Percentiles rank a stretch among this genome's conserved stretches.
These are phyloP conservation scores for Pythium vanterpoolii DNA, from an alignment of 352 stramenopile species.

Conservation along the genomic window DNA sequence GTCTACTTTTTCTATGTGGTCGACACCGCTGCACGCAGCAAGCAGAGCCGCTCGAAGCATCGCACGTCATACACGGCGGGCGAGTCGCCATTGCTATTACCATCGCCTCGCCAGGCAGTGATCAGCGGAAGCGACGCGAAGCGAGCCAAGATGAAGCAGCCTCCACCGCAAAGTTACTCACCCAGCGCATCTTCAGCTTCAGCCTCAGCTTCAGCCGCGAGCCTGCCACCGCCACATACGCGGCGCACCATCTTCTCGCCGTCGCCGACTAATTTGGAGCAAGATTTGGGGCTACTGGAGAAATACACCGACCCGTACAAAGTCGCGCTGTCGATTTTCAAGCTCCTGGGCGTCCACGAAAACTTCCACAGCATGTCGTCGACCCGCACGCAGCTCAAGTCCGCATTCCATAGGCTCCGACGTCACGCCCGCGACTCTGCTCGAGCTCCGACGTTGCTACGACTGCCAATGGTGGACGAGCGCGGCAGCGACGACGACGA, in stretches of 20 bases:
- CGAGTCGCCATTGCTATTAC: conserved; percentile 23
- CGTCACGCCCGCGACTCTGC: conserved; percentile 31
- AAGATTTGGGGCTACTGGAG: conserved; percentile 32
- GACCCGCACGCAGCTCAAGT: conserved; percentile 47
- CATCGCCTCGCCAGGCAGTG: conserved; percentile 1
- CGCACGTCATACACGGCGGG: too few relatives aligned
- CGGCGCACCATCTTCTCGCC: conserved; percentile 38
- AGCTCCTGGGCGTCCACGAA: conserved; percentile 55
- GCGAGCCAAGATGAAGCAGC: conserved; percentile 7
- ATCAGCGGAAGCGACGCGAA: background rate
- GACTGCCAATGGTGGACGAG: background rate
- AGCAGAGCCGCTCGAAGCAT: too few relatives aligned
- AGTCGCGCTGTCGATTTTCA: conserved; percentile 67
- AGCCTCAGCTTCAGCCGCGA: conserved; percentile 1
- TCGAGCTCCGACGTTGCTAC: too few relatives aligned
- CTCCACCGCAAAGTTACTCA: conserved; percentile 1
- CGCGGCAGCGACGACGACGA: background rate
- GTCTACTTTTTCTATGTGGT: conserved; percentile 60
- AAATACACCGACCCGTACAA: conserved; percentile 79
- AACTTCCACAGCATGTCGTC: conserved; percentile 71
- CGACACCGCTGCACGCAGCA: conserved; percentile 35
- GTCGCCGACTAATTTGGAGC: conserved; percentile 34
- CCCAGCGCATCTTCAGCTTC: conserved; percentile 6
- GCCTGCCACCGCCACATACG: background rate
- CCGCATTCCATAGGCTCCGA: conserved; percentile 57